A percentile compares a stretch with the other conserved stretches of the same genome.
Conservation (phyloP, 1,284 basidiomycete species). For the Leccinum insigne region DNA sequence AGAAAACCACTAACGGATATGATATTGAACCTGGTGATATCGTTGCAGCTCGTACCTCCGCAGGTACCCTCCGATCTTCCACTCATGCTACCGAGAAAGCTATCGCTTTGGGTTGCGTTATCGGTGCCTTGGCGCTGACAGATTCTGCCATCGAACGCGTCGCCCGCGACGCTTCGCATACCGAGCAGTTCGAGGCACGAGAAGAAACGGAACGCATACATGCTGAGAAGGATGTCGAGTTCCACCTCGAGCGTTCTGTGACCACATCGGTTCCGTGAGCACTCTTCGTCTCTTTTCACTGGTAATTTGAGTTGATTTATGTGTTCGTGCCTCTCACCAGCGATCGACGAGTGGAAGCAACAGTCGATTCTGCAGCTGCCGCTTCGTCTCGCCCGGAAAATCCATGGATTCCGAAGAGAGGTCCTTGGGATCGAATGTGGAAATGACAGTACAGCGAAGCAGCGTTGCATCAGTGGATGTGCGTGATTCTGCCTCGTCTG, state of each 20-base stretch:
- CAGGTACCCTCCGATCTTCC: background rate
- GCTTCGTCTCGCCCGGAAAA: background rate
- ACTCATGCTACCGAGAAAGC: background rate
- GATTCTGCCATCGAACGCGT: background rate
- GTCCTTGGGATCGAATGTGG: background rate
- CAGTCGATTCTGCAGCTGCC: background rate
- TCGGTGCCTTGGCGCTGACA: background rate
- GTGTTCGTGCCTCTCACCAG: background rate
- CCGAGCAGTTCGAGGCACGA: background rate
- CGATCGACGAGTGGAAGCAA: background rate
- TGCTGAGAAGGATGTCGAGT: background rate
- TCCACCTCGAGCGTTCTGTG: background rate
- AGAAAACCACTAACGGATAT: background rate
- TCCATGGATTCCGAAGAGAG: background rate
- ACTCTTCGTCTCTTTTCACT: background rate
- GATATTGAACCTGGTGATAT: background rate
- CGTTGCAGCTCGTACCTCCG: background rate
- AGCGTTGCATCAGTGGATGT: background rate
- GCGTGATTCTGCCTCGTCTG: background rate
- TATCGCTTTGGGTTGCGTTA: background rate
- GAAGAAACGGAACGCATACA: background rate
- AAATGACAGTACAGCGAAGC: background rate
- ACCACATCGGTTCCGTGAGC: constrained; percentile 5
- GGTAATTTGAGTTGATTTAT: constrained; percentile 1
- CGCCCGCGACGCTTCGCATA: background rate